Evolutionary conservation across 176 grass and related monocot species (phyloP), one percentile per base, ranked within the genome.

Genomic region (Phragmites australis): DNA sequence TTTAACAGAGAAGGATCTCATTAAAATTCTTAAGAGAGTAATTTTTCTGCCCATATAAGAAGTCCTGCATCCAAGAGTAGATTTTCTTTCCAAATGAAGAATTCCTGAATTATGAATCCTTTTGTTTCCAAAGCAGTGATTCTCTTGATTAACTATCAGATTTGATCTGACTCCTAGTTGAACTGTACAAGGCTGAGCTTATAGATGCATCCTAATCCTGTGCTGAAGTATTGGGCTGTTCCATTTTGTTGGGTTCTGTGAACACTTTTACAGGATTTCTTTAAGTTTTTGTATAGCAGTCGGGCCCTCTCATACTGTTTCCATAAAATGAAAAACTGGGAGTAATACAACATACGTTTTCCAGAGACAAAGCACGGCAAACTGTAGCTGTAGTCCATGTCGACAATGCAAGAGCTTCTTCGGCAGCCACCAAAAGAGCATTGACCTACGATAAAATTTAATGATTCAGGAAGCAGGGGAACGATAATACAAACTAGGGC

Each of bases 401-500:
- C 8, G 96, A 94, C 37, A 98, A 86, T 68, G 90, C 90, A 81
- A 93, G 71, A 89, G 88, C 90, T 93, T 95, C 96, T 88, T 98
- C 96, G 68, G 88, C 92, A 89, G 92, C 86, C 7, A 79, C 96
- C 83, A 98, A 80, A 30, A 53, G 25, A 41, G 75, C 79, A 75
- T 95, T 91, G 58, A 93, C 81, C 92, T 98, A 81, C 30, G 84
- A 64, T 62, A 53, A 77, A 89, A 45, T 54, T 74, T 72, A 51
- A 84, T 72, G 49, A 78, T 74, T 46, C 26, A 95, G 74, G 50
- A 29, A 78, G 66, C 25, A 74, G 18, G 12, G 70, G 15, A 18
- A 62, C 53, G 21, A 53, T 39, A 46, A 9, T 70, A 41, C 29
- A 60, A 51, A 85, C 55, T 55, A 82, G 10, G 19, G 42, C 22